Conservation (phyloP, 1,284 basidiomycete genomes). For the Pseudozyma flocculosa region DNA sequence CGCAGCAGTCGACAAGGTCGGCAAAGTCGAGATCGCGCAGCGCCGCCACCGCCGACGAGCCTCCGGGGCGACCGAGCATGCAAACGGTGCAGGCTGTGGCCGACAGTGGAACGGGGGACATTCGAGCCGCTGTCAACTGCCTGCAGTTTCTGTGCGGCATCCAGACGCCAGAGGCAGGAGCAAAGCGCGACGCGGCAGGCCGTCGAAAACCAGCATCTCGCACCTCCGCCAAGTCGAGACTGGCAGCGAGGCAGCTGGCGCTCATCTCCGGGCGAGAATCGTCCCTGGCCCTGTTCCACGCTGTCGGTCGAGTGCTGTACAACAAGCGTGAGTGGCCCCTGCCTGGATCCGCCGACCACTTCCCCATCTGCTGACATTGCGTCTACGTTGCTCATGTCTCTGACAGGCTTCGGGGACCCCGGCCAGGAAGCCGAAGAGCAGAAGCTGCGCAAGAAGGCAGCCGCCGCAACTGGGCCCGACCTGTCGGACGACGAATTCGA, state of each 20-base stretch:
- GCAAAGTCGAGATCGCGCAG: not conserved
- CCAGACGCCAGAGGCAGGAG: not conserved
- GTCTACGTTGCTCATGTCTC: not conserved
- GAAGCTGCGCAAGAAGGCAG: not conserved
- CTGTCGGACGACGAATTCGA: not conserved
- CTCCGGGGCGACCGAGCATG: not conserved
- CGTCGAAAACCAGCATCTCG: not conserved
- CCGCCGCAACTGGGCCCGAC: slow-evolving; percentile 37
- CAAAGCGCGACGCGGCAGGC: not conserved
- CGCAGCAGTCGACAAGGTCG: not conserved
- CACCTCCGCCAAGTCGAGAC: not conserved
- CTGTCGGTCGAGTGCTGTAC: slow-evolving; percentile 89
- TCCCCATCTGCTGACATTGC: too few relatives aligned
- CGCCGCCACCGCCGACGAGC: not conserved
- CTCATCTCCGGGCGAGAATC: slow-evolving; percentile 67
- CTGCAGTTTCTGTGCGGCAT: slow-evolving; percentile 70
- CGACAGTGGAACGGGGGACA: slow-evolving; percentile 80
- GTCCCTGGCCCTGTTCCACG: slow-evolving; percentile 83
- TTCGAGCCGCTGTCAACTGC: slow-evolving; percentile 86
- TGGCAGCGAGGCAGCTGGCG: slow-evolving; percentile 6
- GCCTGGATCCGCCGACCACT: slow-evolving; percentile 1
- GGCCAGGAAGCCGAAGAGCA: slow-evolving; percentile 24
- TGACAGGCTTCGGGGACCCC: slow-evolving; percentile 16
- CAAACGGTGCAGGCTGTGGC: slow-evolving; percentile 62
- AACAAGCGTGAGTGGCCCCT: slow-evolving; percentile 73